Evolutionary conservation across 2,329 filamentous ascomycete species (phyloP).

Genomic region (Penicillium sp.): DNA sequence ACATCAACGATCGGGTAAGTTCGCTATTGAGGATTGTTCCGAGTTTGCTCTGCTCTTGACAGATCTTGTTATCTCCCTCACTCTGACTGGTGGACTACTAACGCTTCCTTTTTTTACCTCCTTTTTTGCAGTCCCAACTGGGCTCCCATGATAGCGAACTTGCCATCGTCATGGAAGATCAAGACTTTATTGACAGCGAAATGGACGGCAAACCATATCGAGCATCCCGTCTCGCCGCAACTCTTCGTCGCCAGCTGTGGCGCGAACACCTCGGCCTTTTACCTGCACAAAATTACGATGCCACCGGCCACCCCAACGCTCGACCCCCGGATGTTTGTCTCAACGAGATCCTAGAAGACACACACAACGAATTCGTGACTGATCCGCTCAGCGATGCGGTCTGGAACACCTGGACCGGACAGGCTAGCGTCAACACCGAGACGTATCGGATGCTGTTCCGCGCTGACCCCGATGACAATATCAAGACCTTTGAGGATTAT

Average conservation of each 20-base stretch:
- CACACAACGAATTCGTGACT: constrained; percentile 68
- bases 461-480: constrained; percentile 83
- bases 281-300: constrained; percentile 70
- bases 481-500: constrained; percentile 90
- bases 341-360: constrained; percentile 74
- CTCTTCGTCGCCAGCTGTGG: constrained; percentile 82
- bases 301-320: constrained; percentile 72
- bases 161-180: constrained; percentile 84
- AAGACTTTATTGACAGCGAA: constrained; percentile 66
- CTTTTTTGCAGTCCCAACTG: constrained; percentile 65
- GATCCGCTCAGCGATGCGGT: constrained; percentile 75
- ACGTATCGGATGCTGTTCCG: constrained; percentile 83
- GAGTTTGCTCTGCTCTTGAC: neutral
- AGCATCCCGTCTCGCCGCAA: constrained; percentile 76
- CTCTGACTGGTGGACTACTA: neutral
- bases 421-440: constrained; percentile 77
- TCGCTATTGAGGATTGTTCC: neutral
- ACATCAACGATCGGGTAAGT: constrained; percentile 65
- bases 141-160: constrained; percentile 86
- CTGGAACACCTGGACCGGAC: constrained; percentile 70
- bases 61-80: neutral
- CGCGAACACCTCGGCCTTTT: constrained; percentile 88
- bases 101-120: neutral
- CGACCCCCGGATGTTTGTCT: constrained; percentile 70
- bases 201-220: constrained; percentile 75